Base-by-base conservation (phyloP, 257 asterid genomes). In the Nicotiana noctiflora region DNA sequence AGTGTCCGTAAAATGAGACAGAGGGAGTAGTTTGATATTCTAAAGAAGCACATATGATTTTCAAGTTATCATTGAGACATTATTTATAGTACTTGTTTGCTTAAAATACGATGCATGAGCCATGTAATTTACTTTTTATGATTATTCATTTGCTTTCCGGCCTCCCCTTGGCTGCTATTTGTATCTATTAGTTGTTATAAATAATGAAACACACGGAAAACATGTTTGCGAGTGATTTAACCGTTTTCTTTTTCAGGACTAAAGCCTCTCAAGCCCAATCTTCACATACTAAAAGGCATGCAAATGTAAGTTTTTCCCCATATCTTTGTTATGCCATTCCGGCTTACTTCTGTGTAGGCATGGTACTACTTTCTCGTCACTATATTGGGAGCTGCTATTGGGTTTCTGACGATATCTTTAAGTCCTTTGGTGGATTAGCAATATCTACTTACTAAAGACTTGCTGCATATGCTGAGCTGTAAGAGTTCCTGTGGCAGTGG, bases 231-330 rank as follows among this genome's bases (percentile, higher is more conserved):
- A 37, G n/a, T 68, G 31, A 68, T 68, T 40, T n/a, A 13, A n/a
- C 44, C 56, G 37, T 40, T 68, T 68, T 68, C 11, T 68, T 68
- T 34, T 68, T 37, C 76, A 68, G 76, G 56, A 37, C 8, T n/a
- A 67, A 79, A 44, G 14, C 77, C 76, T 70, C 83, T 62, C 77
- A 17, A 80, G 83, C 25, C 21, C 85, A 55, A 57, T 46, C 64
- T 84, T 79, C 65, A 19, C 25, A 40, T 74, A 29, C 63, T 55
- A 15, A 11, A 57, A 80, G 57, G 62, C 53, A 74, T 62, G 17
- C 27, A 25, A 78, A 82, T 82, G 76, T 68, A 68, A 68, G 56
- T 56, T 55, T 37, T 68, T 56, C 12, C 49, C 40, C 12, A 27
- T n/a, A 68, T 40, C 76, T 11, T 68, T 10, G 56, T 37, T 19